Evolutionary conservation across 208 protist genomes (phyloP), one percentile per base, ranked within the genome.

Genomic region (Trichomonas gallinae): DNA sequence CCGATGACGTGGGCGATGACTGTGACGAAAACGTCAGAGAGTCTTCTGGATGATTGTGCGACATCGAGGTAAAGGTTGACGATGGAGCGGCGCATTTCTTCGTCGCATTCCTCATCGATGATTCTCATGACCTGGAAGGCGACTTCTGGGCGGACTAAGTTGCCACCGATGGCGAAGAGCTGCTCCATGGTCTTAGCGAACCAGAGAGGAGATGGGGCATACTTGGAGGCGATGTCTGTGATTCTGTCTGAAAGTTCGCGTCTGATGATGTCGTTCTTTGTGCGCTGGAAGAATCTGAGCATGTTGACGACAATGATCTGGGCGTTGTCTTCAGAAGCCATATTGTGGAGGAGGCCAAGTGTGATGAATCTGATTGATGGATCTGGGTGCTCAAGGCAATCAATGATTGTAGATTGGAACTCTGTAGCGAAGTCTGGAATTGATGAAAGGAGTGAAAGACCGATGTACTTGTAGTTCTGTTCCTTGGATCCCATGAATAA

Each of bases 331-430:
- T 93, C 87, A 58, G 15, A 44, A 17, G 87, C 87, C 87, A 93
- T 93, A 17, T 42, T 42, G 45, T 93, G 87, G 45, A 93, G 87
- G 51, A 93, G 87, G 11, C 44, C 44, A 2, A 93, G 31, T 93
- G 87, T 93, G 17, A 42, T 23, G 6, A 93, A 51, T 9, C 87
- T 42, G n/a, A 93, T 93, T 34, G 44, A 36, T 51, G 87, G 10
- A 93, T 93, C 87, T 93, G 87, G 87, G 46, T 93, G 87, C n/a
- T 93, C 87, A 23, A 93, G n/a, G 44, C 87, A 93, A 51, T 93
- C 87, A 51, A 93, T 93, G 44, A 93, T 40, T 34, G 44, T 93
- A 38, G 40, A 51, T 36, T 93, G 87, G 44, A 93, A 93, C 46
- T 93, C 87, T 48, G 42, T 31, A 38, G 87, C 87, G n/a, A 93